phyloP scores from a whole-genome alignment of 768 basidiomycete genomes.

The Pleurotus pulmonarius region DNA sequence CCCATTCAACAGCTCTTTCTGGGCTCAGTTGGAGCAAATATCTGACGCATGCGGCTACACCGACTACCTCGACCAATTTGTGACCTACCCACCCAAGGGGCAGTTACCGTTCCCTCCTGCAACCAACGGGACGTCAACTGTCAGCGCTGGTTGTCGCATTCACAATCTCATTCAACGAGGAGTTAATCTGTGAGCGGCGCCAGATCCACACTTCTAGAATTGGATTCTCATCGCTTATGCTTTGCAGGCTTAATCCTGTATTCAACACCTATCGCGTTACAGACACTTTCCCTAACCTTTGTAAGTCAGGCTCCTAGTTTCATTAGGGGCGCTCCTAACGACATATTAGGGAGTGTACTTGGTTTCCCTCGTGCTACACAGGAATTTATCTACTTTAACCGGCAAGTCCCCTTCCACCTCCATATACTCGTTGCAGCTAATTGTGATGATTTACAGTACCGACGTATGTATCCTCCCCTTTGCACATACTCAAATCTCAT shows the following conservation, averaged over 20 bases:
- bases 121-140: conserved; percentile 36
- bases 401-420: conserved; percentile 22
- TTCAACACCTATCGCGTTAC: conserved; percentile 56
- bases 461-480: conserved; percentile 23
- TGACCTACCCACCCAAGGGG: conserved; percentile 62
- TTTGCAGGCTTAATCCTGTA: conserved; percentile 47
- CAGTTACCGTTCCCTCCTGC: conserved; percentile 57
- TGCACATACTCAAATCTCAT: neutral
- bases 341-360: conserved; percentile 47
- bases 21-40: conserved; percentile 46
- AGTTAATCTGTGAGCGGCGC: conserved; percentile 36
- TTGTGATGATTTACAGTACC: conserved; percentile 19
- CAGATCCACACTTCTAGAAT: neutral
- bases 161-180: conserved; percentile 47
- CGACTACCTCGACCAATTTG: conserved; percentile 54
- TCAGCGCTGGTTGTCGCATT: conserved; percentile 37
- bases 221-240: neutral
- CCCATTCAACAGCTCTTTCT: conserved; percentile 56
- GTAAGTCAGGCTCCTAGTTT: conserved; percentile 19
- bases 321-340: neutral
- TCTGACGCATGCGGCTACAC: conserved; percentile 58
- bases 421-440: neutral
- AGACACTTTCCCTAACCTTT: conserved; percentile 48
- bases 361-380: conserved; percentile 65
- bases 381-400: conserved; percentile 53